Evolutionary conservation across 2,329 filamentous ascomycete genomes (phyloP), one percentile per base, ranked within the genome.

Genomic region (Thelonectria blattea): DNA sequence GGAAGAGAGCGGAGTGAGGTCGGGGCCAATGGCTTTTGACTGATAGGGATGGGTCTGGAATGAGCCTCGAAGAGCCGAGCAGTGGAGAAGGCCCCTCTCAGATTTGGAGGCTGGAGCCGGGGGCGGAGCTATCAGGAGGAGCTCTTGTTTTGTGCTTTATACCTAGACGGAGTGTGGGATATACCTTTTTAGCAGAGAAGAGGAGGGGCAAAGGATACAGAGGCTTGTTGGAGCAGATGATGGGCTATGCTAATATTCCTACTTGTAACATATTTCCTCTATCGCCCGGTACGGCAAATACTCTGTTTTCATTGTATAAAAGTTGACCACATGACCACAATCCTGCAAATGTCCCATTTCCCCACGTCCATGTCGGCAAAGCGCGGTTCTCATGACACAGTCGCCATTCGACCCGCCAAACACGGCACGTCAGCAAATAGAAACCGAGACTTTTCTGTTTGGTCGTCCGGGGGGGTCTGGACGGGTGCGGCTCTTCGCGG

Each of bases 401-500:
- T 52, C 30, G 24, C 58, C 49, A 54, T 56, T 52, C 45, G 57
- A 52, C 57, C 62, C 49, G 57, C 62, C 46, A 48, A 18, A 55
- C 51, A 46, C 46, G 42, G 37, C 45, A 55, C 30, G 17, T 46
- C 34, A 52, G 30, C 48, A 50, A 55, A 52, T 32, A 34, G 27
- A 18, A 24, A 14, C 42, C 3, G 8, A 24, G 20, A 5, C 20
- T 20, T 24, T 24, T 24, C 22, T 24, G 22, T 24, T 24, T 24
- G 22, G 22, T 24, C 22, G 22, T 24, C 22, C 22, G 22, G 22
- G n/a, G 24, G 46, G 30, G 17, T 32, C 15, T n/a, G 11, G 17
- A 52, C 39, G 60, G 51, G 63, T 70, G 68, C 68, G 68, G 68
- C 68, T 70, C 68, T 71, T 63, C 60, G 56, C 68, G 68, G 68